These are phyloP conservation scores for Actinomucor elegans DNA, from an alignment of 371 early-diverging fungal species.

Conservation along the genomic window DNA sequence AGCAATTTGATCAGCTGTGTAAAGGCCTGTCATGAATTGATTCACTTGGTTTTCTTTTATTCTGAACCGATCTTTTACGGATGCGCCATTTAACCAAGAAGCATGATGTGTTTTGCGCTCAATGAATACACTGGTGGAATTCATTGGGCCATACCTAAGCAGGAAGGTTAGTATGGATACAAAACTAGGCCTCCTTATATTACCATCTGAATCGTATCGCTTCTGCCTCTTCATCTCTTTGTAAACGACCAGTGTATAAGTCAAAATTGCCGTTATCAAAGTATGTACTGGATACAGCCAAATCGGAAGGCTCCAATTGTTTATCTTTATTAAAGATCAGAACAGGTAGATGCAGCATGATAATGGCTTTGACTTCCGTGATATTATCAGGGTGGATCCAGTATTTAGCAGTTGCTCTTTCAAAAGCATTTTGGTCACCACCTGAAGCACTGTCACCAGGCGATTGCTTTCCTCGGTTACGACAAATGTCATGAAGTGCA, in stretches of 20 bases:
- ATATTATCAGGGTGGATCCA: too few species aligned
- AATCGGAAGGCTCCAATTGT: slow-evolving; percentile 36
- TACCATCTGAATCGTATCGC: slow-evolving; percentile 93
- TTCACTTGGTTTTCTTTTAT: slow-evolving; percentile 45
- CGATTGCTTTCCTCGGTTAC: slow-evolving; percentile 76
- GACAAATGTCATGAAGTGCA: slow-evolving; percentile 84
- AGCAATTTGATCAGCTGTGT: slow-evolving; percentile 84
- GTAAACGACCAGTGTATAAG: slow-evolving; percentile 85
- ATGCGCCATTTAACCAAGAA: slow-evolving; percentile 93
- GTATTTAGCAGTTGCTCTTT: too few species aligned
- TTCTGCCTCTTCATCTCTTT: slow-evolving; percentile 88
- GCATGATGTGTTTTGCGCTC: slow-evolving; percentile 91
- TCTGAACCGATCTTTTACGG: slow-evolving; percentile 62
- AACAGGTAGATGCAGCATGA: slow-evolving; percentile 92
- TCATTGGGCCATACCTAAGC: slow-evolving; percentile 53
- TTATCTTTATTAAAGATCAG: slow-evolving; percentile 60
- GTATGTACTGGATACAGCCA: slow-evolving; percentile 89
- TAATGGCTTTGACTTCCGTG: slow-evolving; percentile 87
- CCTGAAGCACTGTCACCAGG: slow-evolving; percentile 56
- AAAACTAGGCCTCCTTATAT: too few species aligned
- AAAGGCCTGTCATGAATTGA: slow-evolving; percentile 65
- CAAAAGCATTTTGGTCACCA: slow-evolving; percentile 38
- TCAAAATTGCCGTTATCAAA: slow-evolving; percentile 90
- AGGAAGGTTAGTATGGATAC: too few species aligned
- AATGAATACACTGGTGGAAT: slow-evolving; percentile 75